Evolutionary conservation across 2,329 filamentous ascomycete genomes (phyloP).

Genomic region (Colletotrichum lupini): DNA sequence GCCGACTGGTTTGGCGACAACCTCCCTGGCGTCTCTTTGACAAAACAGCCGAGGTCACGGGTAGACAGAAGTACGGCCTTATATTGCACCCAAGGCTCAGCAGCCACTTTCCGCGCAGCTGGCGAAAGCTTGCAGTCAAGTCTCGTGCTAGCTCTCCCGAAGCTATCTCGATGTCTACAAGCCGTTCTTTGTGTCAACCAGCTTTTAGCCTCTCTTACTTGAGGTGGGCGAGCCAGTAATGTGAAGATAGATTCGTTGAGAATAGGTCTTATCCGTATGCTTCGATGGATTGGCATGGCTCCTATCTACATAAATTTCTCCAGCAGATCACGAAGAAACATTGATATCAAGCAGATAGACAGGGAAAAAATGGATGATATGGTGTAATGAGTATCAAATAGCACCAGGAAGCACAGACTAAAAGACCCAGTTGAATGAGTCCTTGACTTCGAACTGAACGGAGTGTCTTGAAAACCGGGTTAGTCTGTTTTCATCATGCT

Average conservation of each 20-base stretch:
- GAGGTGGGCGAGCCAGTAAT: background rate
- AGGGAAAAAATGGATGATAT: background rate
- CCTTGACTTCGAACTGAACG: slow-evolving; percentile 66
- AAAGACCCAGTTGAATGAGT: slow-evolving; percentile 75
- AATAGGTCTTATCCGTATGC: background rate
- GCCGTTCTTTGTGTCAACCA: background rate
- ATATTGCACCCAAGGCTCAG: background rate
- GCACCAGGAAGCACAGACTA: slow-evolving; percentile 42
- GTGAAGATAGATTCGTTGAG: background rate
- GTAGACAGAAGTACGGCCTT: background rate
- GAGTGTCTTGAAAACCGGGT: slow-evolving; percentile 39
- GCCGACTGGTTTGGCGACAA: background rate
- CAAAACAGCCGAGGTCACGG: too few species aligned
- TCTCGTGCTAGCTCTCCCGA: slow-evolving; percentile 9
- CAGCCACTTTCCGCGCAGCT: background rate
- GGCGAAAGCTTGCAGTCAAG: background rate
- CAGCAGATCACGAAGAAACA: background rate
- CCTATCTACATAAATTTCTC: background rate
- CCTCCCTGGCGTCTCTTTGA: too few species aligned
- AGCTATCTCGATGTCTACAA: background rate
- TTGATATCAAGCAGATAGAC: background rate
- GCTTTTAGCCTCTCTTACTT: too few species aligned
- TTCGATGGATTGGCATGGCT: background rate
- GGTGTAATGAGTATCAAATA: background rate
- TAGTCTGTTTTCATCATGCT: background rate